Conservation (phyloP, 2,329 filamentous ascomycete species). For the Colletotrichum orchidophilum region DNA sequence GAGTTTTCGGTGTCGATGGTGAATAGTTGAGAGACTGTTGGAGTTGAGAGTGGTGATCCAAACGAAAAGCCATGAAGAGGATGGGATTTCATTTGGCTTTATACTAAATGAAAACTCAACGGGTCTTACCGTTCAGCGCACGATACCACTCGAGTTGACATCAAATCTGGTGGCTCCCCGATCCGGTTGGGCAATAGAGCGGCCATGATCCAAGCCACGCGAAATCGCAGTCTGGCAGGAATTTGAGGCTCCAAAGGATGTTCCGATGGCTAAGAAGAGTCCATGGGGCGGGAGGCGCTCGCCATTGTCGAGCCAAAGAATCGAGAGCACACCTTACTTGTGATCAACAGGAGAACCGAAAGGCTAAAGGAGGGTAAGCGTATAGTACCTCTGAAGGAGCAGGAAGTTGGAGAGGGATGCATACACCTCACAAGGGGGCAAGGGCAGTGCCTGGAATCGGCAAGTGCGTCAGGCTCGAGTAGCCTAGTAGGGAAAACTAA, state of each 20-base stretch:
- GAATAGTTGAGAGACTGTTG: background rate
- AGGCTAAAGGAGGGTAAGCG: background rate
- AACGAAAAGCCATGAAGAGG: background rate
- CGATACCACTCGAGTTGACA: background rate
- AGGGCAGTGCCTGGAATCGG: background rate
- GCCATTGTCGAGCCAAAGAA: background rate
- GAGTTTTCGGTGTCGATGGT: background rate
- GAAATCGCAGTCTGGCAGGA: background rate
- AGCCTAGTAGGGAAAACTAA: background rate
- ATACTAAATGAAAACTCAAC: slow-evolving; percentile 1
- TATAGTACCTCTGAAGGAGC: background rate
- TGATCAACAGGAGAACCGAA: slow-evolving; percentile 9
- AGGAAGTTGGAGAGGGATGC: background rate
- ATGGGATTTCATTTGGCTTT: slow-evolving; percentile 5
- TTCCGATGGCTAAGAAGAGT: background rate
- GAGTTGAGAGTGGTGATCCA: background rate
- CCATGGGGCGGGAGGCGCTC: slow-evolving; percentile 1
- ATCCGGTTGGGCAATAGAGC: slow-evolving; percentile 6
- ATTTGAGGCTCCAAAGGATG: background rate
- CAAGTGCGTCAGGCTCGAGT: background rate
- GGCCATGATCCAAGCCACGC: slow-evolving; percentile 12
- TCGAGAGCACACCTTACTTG: background rate
- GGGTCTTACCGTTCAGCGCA: background rate
- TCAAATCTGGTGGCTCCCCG: background rate
- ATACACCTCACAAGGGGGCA: background rate